Conservation (phyloP, 495 filamentous ascomycete species). For the Evansstolkia leycettana region DNA sequence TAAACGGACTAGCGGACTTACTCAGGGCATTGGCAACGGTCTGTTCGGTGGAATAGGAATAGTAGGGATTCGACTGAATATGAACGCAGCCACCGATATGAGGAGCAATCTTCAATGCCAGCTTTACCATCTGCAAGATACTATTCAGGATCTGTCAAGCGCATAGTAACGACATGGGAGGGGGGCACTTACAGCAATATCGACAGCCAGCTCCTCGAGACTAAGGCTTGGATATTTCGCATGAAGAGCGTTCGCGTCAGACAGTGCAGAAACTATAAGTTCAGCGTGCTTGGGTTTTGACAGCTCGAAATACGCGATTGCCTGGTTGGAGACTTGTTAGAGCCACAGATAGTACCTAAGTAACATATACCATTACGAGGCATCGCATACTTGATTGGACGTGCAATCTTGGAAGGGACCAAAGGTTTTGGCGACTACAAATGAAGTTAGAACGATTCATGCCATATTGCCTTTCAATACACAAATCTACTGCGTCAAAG, state of each 20-base stretch:
- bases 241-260: constrained; percentile 21
- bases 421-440: constrained; percentile 38
- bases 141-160: not conserved
- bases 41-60: constrained; percentile 38
- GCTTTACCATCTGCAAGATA: constrained; percentile 35
- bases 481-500: no score
- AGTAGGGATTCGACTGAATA: constrained; percentile 49
- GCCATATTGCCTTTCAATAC: not conserved
- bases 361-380: not conserved
- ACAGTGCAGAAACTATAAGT: constrained; percentile 33
- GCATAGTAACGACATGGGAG: not conserved
- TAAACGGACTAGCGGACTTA: no score
- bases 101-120: constrained; percentile 38
- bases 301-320: constrained; percentile 48
- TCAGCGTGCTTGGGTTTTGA: constrained; percentile 32
- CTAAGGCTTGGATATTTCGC: constrained; percentile 24
- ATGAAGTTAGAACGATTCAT: not conserved
- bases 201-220: constrained; percentile 40
- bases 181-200: constrained; percentile 31
- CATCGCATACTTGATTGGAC: constrained; percentile 44
- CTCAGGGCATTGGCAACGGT: constrained; percentile 43
- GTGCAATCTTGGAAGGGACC: constrained; percentile 55
- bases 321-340: no score
- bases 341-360: not conserved
- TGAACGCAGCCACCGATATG: constrained; percentile 43